Evolutionary conservation across 1,139 yeast genomes (phyloP).

Genomic region (Diutina catenulata): DNA sequence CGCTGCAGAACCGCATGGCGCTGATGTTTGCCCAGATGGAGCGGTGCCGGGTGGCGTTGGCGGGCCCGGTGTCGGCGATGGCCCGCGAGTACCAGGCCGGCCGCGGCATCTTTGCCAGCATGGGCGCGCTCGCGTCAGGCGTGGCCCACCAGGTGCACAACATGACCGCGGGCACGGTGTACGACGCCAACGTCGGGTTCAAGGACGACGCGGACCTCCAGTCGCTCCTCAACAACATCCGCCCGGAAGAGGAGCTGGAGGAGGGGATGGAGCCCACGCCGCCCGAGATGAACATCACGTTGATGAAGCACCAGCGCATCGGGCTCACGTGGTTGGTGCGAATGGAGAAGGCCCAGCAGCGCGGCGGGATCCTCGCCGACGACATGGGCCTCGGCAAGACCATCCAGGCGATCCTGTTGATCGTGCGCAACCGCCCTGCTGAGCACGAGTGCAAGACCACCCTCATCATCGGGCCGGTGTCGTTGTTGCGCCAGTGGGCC

Average conservation of each 20-base stretch:
- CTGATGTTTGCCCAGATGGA: too few relatives aligned
- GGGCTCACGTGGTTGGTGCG: slow-evolving; percentile 76
- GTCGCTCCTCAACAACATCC: slow-evolving; percentile 54
- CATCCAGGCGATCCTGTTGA: slow-evolving; percentile 64
- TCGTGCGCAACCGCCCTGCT: slow-evolving; percentile 41
- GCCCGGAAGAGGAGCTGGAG: slow-evolving; percentile 35
- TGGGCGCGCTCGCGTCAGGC: too few relatives aligned
- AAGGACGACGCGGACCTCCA: slow-evolving; percentile 30
- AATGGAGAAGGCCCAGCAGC: slow-evolving; percentile 44
- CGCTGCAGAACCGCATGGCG: too few relatives aligned
- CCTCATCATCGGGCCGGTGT: slow-evolving; percentile 77
- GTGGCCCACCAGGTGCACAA: too few relatives aligned
- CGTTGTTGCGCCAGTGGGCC: slow-evolving; percentile 75
- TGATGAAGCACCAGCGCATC: slow-evolving; percentile 74
- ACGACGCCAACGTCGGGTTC: neutral
- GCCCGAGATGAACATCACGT: slow-evolving; percentile 45
- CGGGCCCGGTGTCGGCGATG: too few relatives aligned
- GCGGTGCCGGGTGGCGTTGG: too few relatives aligned
- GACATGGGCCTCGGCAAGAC: slow-evolving; percentile 96
- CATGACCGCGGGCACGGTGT: neutral
- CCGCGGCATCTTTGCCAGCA: too few relatives aligned
- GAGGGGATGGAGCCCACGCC: slow-evolving; percentile 54
- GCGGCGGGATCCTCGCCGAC: slow-evolving; percentile 83
- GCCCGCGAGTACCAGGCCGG: too few relatives aligned
- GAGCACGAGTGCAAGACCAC: slow-evolving; percentile 38